These are phyloP conservation scores for Paecilomyces fulvus DNA, from an alignment of 2,329 filamentous ascomycete genomes.

Conservation along the genomic window DNA sequence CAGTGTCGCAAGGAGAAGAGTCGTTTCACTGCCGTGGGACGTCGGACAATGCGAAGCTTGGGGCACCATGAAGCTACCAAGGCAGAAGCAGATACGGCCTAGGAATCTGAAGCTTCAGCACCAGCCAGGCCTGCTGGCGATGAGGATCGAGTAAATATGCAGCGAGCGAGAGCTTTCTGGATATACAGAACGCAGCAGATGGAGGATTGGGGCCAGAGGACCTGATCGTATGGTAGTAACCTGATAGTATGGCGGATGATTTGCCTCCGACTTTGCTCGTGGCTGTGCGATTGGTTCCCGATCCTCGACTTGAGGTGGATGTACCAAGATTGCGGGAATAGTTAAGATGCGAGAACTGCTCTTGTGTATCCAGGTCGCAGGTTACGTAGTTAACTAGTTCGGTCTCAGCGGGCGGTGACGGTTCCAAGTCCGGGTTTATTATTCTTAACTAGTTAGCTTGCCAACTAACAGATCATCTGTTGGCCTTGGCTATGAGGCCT, in stretches of 20 bases:
- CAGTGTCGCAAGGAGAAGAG: not conserved
- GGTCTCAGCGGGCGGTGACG: not conserved
- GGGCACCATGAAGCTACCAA: constrained; percentile 5
- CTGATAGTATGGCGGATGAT: not conserved
- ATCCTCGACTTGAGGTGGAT: not conserved
- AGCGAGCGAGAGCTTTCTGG: not conserved
- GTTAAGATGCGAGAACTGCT: not conserved
- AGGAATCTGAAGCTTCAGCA: not conserved
- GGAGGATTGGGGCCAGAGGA: not conserved
- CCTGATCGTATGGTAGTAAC: not conserved
- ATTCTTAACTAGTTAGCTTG: not conserved
- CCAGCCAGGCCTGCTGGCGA: not conserved
- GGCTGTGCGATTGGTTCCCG: not conserved
- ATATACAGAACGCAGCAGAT: not conserved
- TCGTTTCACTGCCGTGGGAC: not conserved
- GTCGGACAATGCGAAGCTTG: constrained; percentile 10
- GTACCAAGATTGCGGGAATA: not conserved
- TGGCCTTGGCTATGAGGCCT: not conserved
- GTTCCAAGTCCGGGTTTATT: not conserved
- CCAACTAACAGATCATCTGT: not conserved
- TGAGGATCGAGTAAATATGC: not conserved
- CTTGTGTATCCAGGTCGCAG: not conserved
- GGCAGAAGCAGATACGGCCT: not conserved
- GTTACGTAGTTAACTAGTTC: not conserved
- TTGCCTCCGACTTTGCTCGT: not conserved